Conservation (phyloP, 768 basidiomycete species). For the Lactifluus echinatus region DNA sequence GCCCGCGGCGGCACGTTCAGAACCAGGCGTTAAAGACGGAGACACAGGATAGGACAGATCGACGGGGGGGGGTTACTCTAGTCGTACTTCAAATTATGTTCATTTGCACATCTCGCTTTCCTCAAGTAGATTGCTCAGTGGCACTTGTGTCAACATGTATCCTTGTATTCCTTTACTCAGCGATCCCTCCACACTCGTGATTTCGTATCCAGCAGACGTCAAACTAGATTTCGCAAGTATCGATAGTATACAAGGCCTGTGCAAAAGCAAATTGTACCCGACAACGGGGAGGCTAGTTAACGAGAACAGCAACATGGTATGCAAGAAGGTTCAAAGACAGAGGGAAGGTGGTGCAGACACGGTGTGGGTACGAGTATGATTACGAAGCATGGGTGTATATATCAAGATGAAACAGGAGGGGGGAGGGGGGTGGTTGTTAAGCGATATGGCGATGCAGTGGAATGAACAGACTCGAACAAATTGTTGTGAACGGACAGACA, state of each 20-base stretch:
- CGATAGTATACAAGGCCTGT: constrained; percentile 25
- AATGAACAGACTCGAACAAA: constrained; percentile 11
- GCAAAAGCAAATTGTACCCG: constrained; percentile 25
- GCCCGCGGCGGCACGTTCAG: constrained; percentile 41
- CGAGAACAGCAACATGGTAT: constrained; percentile 24
- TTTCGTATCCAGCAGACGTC: constrained; percentile 12
- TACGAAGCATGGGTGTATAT: constrained; percentile 21
- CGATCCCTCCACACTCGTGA: neutral
- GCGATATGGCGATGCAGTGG: constrained; percentile 17
- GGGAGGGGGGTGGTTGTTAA: constrained; percentile 9
- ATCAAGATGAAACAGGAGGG: constrained; percentile 18
- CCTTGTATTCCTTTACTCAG: constrained; percentile 13
- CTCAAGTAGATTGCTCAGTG: constrained; percentile 5
- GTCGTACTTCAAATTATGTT: constrained; percentile 9
- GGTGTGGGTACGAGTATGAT: constrained; percentile 23
- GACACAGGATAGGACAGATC: constrained; percentile 49
- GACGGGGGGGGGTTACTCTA: neutral
- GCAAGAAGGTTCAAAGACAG: constrained; percentile 25
- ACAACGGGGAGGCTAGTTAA: constrained; percentile 25
- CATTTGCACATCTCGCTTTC: constrained; percentile 4
- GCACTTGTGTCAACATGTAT: constrained; percentile 15
- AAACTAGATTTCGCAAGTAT: constrained; percentile 20
- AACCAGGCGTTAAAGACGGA: constrained; percentile 60
- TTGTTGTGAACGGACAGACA: constrained; percentile 17
- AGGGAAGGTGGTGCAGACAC: constrained; percentile 20